phyloP scores from a whole-genome alignment of 331 rosid genomes.

The Telfairia occidentalis region DNA sequence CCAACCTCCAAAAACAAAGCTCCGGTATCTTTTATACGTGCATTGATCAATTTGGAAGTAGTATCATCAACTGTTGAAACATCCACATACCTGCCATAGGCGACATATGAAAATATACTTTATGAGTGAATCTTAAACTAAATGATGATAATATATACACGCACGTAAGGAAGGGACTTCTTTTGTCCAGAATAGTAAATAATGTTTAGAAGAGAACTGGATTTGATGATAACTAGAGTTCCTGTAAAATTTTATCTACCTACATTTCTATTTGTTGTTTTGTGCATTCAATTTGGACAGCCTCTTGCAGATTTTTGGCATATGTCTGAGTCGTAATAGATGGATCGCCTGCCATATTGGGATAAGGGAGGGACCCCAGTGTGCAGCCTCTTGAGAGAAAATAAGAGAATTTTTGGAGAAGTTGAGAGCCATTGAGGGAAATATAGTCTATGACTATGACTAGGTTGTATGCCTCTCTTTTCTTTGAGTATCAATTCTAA shows the following conservation, averaged over 20 bases:
- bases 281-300: background rate
- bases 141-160: background rate
- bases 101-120: slow-evolving; percentile 4
- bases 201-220: background rate
- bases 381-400: background rate
- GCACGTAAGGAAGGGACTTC: background rate
- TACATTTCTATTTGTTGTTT: background rate
- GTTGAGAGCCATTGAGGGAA: background rate
- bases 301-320: background rate
- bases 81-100: slow-evolving; percentile 69
- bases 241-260: background rate
- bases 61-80: slow-evolving; percentile 85
- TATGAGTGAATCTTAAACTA: background rate
- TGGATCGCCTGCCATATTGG: background rate
- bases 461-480: background rate
- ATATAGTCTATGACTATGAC: background rate
- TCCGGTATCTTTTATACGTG: slow-evolving; percentile 54
- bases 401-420: background rate
- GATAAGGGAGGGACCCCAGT: background rate
- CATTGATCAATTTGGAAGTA: slow-evolving; percentile 61
- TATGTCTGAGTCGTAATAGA: background rate
- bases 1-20: slow-evolving; percentile 81
- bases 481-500: background rate
- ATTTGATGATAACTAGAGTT: background rate
- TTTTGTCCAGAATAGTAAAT: background rate